Conservation (phyloP, 495 filamentous ascomycete species). For the Penicillium chermesinum region DNA sequence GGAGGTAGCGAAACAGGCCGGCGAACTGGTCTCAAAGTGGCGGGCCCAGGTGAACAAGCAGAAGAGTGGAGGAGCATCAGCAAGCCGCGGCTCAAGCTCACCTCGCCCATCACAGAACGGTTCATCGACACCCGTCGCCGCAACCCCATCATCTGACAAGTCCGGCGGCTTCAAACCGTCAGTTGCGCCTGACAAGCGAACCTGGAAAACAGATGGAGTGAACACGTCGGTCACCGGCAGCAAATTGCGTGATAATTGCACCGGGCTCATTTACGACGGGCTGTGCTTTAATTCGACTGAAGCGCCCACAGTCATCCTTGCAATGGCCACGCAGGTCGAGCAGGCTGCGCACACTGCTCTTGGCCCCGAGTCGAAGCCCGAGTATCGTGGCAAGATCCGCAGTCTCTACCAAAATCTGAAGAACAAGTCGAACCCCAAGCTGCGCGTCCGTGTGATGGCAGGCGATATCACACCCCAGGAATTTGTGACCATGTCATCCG, state of each 20-base stretch:
- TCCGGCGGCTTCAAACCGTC: slow-evolving; percentile 53
- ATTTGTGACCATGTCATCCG: slow-evolving; percentile 69
- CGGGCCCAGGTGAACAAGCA: slow-evolving; percentile 72
- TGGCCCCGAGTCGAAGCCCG: slow-evolving; percentile 59
- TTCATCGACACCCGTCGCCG: slow-evolving; percentile 27
- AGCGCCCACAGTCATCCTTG: slow-evolving; percentile 52
- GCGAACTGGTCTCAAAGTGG: slow-evolving; percentile 85
- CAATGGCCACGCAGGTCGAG: slow-evolving; percentile 68
- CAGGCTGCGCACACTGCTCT: slow-evolving; percentile 60
- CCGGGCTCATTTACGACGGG: slow-evolving; percentile 85
- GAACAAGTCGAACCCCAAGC: slow-evolving; percentile 73
- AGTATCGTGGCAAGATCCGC: slow-evolving; percentile 82
- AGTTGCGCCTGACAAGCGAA: slow-evolving; percentile 73
- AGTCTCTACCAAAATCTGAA: slow-evolving; percentile 91
- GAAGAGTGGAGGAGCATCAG: slow-evolving; percentile 49
- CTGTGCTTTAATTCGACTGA: slow-evolving; percentile 42
- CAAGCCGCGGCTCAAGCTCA: slow-evolving; percentile 38
- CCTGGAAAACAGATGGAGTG: slow-evolving; percentile 73
- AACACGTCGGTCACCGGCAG: slow-evolving; percentile 65
- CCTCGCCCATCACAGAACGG: slow-evolving; percentile 39
- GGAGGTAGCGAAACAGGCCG: slow-evolving; percentile 67
- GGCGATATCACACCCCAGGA: slow-evolving; percentile 64
- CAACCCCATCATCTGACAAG: slow-evolving; percentile 43
- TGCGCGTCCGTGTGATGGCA: slow-evolving; percentile 68
- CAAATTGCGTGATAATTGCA: slow-evolving; percentile 67